Conservation (phyloP, 495 filamentous ascomycete genomes). For the Rhizodiscina lignyota region DNA sequence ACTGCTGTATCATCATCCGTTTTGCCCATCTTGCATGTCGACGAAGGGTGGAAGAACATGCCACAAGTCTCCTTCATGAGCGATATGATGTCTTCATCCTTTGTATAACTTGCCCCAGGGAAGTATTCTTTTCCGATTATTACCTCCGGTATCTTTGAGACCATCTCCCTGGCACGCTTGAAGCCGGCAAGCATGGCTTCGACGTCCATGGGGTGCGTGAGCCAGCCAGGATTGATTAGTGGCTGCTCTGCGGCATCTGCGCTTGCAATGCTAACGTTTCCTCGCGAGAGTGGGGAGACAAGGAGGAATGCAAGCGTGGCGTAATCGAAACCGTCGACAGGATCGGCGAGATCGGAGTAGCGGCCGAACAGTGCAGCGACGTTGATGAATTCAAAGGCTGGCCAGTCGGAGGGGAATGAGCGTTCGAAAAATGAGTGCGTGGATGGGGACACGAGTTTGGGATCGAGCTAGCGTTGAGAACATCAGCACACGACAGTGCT, state of each 20-base stretch:
- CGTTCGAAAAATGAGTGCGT: too few relatives aligned
- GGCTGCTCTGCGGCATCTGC: slow-evolving; percentile 6
- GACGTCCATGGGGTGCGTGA: slow-evolving; percentile 10
- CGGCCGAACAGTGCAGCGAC: slow-evolving; percentile 1
- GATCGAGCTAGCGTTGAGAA: too few relatives aligned
- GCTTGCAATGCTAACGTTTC: slow-evolving; percentile 10
- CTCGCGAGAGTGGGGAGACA: slow-evolving; percentile 7
- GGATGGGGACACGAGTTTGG: too few relatives aligned
- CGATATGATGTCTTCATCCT: slow-evolving; percentile 12
- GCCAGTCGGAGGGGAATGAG: slow-evolving; percentile 10
- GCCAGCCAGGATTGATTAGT: slow-evolving; percentile 13
- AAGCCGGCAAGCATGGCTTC: slow-evolving; percentile 10
- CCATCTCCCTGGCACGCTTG: slow-evolving; percentile 9
- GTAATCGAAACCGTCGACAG: slow-evolving; percentile 3
- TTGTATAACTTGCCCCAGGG: slow-evolving; percentile 7
- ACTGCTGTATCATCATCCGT: slow-evolving; percentile 28
- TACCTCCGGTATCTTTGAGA: not conserved
- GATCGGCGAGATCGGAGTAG: not conserved
- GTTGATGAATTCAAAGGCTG: slow-evolving; percentile 9
- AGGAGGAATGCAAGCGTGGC: slow-evolving; percentile 4
- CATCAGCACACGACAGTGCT: too few relatives aligned
- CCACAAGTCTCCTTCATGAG: slow-evolving; percentile 3
- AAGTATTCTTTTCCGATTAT: slow-evolving; percentile 8
- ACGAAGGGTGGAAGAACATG: slow-evolving; percentile 36
- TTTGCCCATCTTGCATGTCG: slow-evolving; percentile 46